Percentiles rank a stretch among this genome's conserved stretches.
Conservation (phyloP, 345 rosid genomes). For the Populus nigra region DNA sequence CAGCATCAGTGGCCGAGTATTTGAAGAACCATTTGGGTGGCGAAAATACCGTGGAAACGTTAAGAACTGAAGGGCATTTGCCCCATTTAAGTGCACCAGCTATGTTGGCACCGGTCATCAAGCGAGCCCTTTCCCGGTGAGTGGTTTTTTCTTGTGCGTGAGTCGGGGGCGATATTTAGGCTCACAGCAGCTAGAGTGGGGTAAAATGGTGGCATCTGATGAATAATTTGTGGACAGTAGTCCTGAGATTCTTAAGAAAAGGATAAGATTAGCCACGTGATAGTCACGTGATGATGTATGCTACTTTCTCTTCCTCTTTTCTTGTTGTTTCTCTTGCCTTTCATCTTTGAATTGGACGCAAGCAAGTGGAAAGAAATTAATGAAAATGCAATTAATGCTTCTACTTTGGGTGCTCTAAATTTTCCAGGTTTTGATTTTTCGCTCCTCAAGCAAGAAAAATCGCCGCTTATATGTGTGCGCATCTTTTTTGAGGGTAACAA, state of each 20-base stretch:
- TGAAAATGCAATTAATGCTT: neutral
- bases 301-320: neutral
- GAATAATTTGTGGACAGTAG: slow-evolving; percentile 37
- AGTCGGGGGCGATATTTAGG: neutral
- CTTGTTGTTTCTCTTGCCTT: neutral
- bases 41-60: slow-evolving; percentile 52
- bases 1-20: slow-evolving; percentile 67
- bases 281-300: slow-evolving; percentile 30
- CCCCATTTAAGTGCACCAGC: slow-evolving; percentile 82
- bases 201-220: slow-evolving; percentile 29
- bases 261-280: slow-evolving; percentile 45
- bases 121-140: slow-evolving; percentile 64
- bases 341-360: neutral
- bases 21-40: slow-evolving; percentile 64
- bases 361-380: neutral
- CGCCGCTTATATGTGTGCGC: neutral
- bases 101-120: slow-evolving; percentile 53
- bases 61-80: slow-evolving; percentile 77
- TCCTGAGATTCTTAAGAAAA: neutral
- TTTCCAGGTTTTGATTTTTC: neutral
- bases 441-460: neutral
- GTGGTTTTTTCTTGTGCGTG: too few species aligned
- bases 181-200: neutral
- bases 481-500: neutral
- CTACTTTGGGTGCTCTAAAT: neutral